These are phyloP conservation scores for Sporothrix pseudoabietina DNA, from an alignment of 2,329 filamentous ascomycete genomes.

Conservation along the genomic window DNA sequence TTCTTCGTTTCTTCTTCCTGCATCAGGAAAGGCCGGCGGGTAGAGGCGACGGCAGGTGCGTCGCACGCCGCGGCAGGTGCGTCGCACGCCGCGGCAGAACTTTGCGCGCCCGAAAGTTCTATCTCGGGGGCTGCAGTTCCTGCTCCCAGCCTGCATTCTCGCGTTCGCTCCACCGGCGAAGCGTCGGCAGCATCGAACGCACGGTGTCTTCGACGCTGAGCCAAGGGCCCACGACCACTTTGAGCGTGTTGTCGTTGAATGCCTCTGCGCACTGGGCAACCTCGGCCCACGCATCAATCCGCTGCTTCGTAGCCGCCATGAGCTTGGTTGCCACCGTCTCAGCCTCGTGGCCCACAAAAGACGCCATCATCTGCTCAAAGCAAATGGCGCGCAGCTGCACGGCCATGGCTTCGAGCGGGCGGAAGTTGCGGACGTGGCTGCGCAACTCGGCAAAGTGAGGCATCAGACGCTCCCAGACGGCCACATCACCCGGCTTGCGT, in stretches of 20 bases:
- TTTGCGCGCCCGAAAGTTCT: not conserved
- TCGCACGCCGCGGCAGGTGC: not conserved
- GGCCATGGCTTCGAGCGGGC: slow-evolving; percentile 46
- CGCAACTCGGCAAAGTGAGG: slow-evolving; percentile 50
- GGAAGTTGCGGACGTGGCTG: slow-evolving; percentile 44
- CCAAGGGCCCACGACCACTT: slow-evolving; percentile 47
- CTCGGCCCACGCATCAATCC: slow-evolving; percentile 40
- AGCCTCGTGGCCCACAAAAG: slow-evolving; percentile 40
- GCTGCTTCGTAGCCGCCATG: slow-evolving; percentile 36
- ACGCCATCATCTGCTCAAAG: slow-evolving; percentile 47
- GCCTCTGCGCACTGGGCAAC: slow-evolving; percentile 39
- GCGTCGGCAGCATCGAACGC: slow-evolving; percentile 44
- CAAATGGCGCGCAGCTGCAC: slow-evolving; percentile 50
- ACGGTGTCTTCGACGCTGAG: slow-evolving; percentile 50
- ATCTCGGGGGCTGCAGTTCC: slow-evolving; percentile 32
- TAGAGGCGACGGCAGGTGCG: not conserved
- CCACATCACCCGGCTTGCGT: slow-evolving; percentile 47
- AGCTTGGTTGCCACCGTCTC: slow-evolving; percentile 39
- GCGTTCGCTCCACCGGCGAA: slow-evolving; percentile 49
- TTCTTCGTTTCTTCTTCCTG: not conserved
- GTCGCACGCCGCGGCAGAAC: not conserved
- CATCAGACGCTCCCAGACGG: slow-evolving; percentile 49
- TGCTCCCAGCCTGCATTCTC: slow-evolving; percentile 50
- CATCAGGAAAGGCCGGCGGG: not conserved
- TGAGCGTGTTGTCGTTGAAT: slow-evolving; percentile 40